Evolutionary conservation across 441 rosid genomes (phyloP).

Genomic region (Codiaeum variegatum): DNA sequence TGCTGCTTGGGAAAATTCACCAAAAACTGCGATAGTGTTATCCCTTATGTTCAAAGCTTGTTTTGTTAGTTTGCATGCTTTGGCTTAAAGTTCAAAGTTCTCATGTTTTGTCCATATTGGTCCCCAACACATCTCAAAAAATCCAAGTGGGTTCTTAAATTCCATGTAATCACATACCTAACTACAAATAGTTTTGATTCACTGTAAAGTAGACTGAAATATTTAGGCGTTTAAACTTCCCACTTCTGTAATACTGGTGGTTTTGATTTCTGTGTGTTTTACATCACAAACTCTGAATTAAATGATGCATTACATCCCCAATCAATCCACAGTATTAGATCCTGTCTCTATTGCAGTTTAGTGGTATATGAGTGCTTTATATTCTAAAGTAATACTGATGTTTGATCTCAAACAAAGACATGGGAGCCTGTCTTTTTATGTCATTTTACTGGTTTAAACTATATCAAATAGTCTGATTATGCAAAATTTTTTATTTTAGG

Average conservation of each 20-base stretch:
- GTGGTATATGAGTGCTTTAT: not conserved
- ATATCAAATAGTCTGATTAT: not conserved
- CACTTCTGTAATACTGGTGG: not conserved
- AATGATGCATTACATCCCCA: not conserved
- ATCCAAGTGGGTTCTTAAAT: not conserved
- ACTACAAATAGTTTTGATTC: not conserved
- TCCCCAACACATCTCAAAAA: not conserved
- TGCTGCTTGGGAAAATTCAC: constrained; percentile 2
- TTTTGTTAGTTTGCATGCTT: not conserved
- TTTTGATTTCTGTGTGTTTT: not conserved
- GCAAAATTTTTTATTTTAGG: constrained; percentile 34
- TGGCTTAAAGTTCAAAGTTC: not conserved
- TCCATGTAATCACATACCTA: not conserved
- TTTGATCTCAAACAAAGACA: no score
- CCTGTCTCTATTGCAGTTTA: not conserved
- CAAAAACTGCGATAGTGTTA: not conserved
- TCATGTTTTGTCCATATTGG: not conserved
- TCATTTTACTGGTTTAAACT: not conserved
- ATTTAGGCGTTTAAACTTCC: not conserved
- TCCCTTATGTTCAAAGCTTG: not conserved
- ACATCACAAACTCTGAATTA: not conserved
- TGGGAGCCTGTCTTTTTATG: not conserved
- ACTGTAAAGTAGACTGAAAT: not conserved
- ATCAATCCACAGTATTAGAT: not conserved
- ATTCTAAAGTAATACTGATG: not conserved